Conservation (phyloP, 345 rosid genomes). For the Reutealis trisperma region DNA sequence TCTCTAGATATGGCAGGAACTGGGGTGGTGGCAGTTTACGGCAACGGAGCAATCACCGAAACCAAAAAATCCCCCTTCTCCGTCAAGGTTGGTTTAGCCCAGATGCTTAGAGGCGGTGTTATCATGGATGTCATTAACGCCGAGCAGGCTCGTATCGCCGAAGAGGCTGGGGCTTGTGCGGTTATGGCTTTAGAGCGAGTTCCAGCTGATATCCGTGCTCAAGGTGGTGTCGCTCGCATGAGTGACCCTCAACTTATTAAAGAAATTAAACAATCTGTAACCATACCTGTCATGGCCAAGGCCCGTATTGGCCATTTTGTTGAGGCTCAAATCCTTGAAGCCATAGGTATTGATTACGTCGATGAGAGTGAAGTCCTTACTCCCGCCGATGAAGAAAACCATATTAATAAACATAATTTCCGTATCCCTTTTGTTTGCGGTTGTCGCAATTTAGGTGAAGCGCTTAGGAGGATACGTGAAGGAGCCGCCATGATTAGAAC, state of each 20-base stretch:
- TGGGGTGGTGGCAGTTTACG: constrained; percentile 32
- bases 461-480: constrained; percentile 67
- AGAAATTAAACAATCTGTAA: constrained; percentile 30
- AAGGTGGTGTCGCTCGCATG: constrained; percentile 37
- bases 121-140: constrained; percentile 33
- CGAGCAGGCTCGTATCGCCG: constrained; percentile 33
- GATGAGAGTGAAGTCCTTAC: constrained; percentile 85
- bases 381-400: constrained; percentile 71
- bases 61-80: constrained; percentile 31
- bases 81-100: constrained; percentile 34
- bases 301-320: constrained; percentile 35
- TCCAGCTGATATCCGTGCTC: constrained; percentile 32
- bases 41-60: constrained; percentile 32
- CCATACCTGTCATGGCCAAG: constrained; percentile 36
- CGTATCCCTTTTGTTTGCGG: constrained; percentile 82
- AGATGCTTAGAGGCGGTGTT: constrained; percentile 36
- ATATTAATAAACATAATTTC: constrained; percentile 82
- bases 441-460: constrained; percentile 80
- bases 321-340: constrained; percentile 33
- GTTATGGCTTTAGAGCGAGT: constrained; percentile 35
- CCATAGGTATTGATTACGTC: constrained; percentile 69
- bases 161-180: constrained; percentile 34
- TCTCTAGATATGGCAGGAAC: constrained; percentile 25
- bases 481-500: constrained; percentile 89
- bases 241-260: constrained; percentile 36